Conservation (phyloP, 2,329 filamentous ascomycete genomes). For the Eutypa lata region DNA sequence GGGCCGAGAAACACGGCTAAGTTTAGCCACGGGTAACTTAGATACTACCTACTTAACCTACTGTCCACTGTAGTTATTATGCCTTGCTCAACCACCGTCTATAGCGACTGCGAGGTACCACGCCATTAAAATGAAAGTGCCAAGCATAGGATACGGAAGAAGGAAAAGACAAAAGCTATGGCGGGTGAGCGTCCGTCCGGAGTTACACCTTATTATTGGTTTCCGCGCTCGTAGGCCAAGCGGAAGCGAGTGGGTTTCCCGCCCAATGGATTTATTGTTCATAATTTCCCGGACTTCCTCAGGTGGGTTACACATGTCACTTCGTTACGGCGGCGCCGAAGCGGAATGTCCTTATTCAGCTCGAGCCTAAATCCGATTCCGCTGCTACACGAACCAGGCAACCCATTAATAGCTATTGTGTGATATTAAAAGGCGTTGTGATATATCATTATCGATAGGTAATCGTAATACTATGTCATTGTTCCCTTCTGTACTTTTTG, state of each 20-base stretch:
- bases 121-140: no score
- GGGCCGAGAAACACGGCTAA: neutral
- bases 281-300: neutral
- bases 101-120: no score
- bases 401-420: neutral
- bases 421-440: neutral
- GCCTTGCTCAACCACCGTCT: no score
- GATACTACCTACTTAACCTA: no score
- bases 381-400: neutral
- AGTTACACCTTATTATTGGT: neutral
- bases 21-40: neutral
- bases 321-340: neutral
- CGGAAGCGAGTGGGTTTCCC: neutral
- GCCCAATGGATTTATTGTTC: neutral
- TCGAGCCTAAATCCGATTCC: neutral
- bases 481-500: no score
- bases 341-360: neutral
- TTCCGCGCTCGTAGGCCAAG: neutral
- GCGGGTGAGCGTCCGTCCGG: neutral
- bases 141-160: neutral
- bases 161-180: neutral
- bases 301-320: neutral
- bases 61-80: no score
- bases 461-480: neutral
- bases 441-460: neutral